These are phyloP conservation scores for Punctularia strigosozonata DNA, from an alignment of 768 basidiomycete genomes.

Conservation along the genomic window DNA sequence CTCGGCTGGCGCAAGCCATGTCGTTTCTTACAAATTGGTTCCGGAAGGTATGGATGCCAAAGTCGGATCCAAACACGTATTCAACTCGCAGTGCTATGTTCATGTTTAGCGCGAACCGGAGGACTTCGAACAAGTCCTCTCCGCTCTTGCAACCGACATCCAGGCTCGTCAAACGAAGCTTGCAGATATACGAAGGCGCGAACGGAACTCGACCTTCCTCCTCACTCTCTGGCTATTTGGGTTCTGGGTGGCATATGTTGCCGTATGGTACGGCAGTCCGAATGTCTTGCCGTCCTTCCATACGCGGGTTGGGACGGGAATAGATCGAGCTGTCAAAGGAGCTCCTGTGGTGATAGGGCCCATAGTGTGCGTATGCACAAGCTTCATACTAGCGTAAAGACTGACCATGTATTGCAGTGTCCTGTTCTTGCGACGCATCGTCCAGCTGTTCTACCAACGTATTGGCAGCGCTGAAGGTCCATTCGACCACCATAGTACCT, in stretches of 20 bases:
- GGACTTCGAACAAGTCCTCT: conserved; percentile 69
- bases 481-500: conserved; percentile 9
- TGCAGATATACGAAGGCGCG: conserved; percentile 76
- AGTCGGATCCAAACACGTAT: neutral
- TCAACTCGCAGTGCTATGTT: neutral
- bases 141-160: conserved; percentile 54
- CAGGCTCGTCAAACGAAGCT: conserved; percentile 63
- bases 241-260: conserved; percentile 61
- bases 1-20: too few species aligned
- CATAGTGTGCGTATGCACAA: conserved; percentile 47
- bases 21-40: conserved; percentile 1
- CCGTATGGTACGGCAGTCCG: conserved; percentile 66
- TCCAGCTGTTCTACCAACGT: conserved; percentile 74
- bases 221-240: conserved; percentile 72
- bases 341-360: conserved; percentile 64
- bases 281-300: conserved; percentile 30
- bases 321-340: conserved; percentile 34
- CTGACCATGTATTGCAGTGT: conserved; percentile 29
- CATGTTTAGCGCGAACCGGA: conserved; percentile 39
- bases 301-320: conserved; percentile 12
- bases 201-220: conserved; percentile 65
- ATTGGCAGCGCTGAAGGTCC: conserved; percentile 75
- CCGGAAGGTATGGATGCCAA: conserved; percentile 2
- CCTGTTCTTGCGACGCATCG: conserved; percentile 66
- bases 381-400: neutral